phyloP scores from a whole-genome alignment of 2,329 filamentous ascomycete species.

The Claviceps humidiphila region DNA sequence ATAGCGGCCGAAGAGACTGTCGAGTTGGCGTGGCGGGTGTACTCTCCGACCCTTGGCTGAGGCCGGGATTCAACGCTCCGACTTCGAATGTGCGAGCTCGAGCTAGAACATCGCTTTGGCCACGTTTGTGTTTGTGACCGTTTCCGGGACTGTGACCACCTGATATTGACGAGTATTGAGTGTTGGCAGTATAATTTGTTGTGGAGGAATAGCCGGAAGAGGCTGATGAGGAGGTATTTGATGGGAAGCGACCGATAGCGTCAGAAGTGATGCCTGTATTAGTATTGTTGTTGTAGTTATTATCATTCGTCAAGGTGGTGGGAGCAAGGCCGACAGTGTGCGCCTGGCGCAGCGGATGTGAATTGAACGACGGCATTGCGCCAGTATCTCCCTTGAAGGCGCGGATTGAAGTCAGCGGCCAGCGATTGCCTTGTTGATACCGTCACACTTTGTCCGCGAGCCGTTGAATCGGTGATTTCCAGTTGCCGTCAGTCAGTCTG shows the following conservation, averaged over 20 bases:
- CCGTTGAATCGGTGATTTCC: neutral
- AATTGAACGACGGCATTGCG: slow-evolving; percentile 44
- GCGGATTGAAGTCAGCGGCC: neutral
- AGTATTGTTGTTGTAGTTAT: slow-evolving; percentile 2
- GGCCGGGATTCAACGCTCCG: slow-evolving; percentile 26
- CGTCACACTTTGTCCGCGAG: neutral
- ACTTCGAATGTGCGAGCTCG: slow-evolving; percentile 36
- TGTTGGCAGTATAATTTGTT: slow-evolving; percentile 42
- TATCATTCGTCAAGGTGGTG: neutral
- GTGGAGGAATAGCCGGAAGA: slow-evolving; percentile 53
- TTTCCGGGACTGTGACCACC: slow-evolving; percentile 35
- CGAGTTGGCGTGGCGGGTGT: slow-evolving; percentile 61
- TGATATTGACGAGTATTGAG: slow-evolving; percentile 60
- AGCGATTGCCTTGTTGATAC: neutral
- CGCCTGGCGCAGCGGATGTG: slow-evolving; percentile 45
- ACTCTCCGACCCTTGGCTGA: slow-evolving; percentile 39
- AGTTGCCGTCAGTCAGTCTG: neutral
- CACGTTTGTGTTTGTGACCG: slow-evolving; percentile 49
- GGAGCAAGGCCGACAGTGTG: slow-evolving; percentile 30
- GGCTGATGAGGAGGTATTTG: slow-evolving; percentile 56
- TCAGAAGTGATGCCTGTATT: slow-evolving; percentile 30
- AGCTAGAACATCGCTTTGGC: slow-evolving; percentile 56
- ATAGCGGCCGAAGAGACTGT: slow-evolving; percentile 63
- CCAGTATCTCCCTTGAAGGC: slow-evolving; percentile 13
- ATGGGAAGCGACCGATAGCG: slow-evolving; percentile 46